These are phyloP conservation scores for Blepharisma stoltei DNA, from an alignment of 73 alveolate species.

Conservation along the genomic window DNA sequence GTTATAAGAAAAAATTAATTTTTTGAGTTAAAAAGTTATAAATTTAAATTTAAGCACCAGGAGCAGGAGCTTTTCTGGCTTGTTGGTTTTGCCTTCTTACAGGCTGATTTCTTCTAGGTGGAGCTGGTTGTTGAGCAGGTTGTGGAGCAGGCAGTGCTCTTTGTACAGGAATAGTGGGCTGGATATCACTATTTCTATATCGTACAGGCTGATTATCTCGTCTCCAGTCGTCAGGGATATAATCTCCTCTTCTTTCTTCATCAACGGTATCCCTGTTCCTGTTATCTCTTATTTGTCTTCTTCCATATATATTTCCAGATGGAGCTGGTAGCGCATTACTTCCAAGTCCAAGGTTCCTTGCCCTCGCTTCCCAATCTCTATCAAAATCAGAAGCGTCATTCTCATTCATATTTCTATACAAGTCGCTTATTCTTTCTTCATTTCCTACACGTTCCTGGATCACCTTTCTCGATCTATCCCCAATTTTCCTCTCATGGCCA, in stretches of 20 bases:
- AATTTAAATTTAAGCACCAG: conserved; percentile 14
- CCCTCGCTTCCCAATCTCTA: conserved; percentile 41
- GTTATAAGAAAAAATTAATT: too few species aligned
- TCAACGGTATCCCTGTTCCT: not conserved
- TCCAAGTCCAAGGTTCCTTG: conserved; percentile 16
- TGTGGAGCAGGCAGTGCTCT: conserved; percentile 12
- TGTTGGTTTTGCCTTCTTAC: not conserved
- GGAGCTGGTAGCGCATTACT: not conserved
- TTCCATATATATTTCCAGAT: conserved; percentile 10
- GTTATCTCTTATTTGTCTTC: not conserved
- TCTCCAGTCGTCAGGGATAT: conserved; percentile 5
- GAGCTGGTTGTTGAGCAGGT: not conserved
- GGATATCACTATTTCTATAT: conserved; percentile 8
- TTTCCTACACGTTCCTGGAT: conserved; percentile 62
- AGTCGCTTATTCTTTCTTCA: conserved; percentile 41
- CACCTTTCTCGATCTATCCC: conserved; percentile 72
- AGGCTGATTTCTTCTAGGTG: not conserved
- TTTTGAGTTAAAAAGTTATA: not conserved
- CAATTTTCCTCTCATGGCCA: conserved; percentile 81
- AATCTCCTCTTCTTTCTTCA: conserved; percentile 24
- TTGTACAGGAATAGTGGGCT: conserved; percentile 1
- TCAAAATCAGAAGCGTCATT: conserved; percentile 51
- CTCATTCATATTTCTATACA: conserved; percentile 54
- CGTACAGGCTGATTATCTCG: conserved; percentile 10
- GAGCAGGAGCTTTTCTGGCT: conserved; percentile 7